Evolutionary conservation across 371 early-diverging fungal genomes (phyloP).

Genomic region (Basidiobolus meristosporus): DNA sequence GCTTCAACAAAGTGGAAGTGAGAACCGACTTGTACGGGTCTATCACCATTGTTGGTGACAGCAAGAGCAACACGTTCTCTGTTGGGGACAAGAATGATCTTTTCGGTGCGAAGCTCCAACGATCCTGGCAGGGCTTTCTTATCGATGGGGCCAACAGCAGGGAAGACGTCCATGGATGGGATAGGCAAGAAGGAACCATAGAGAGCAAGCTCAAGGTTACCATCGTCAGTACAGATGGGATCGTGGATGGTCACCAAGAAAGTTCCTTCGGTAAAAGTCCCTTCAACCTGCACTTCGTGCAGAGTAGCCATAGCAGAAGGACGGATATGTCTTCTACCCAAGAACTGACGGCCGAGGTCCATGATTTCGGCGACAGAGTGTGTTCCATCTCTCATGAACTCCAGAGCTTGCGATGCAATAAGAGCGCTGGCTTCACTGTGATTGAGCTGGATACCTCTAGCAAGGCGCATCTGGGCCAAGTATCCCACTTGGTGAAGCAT

Average conservation of each 20-base stretch:
- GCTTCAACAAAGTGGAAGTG: conserved; percentile 88
- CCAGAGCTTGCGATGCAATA: conserved; percentile 63
- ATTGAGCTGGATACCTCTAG: too few relatives aligned
- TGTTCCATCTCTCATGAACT: conserved; percentile 71
- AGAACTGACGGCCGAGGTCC: conserved; percentile 65
- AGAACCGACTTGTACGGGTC: conserved; percentile 83
- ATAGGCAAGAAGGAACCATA: conserved; percentile 75
- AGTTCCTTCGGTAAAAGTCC: conserved; percentile 82
- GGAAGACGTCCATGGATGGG: conserved; percentile 31
- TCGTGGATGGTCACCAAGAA: conserved; percentile 81
- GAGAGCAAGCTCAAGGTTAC: conserved; percentile 60
- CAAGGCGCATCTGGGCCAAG: conserved; percentile 76
- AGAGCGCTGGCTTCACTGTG: conserved; percentile 70
- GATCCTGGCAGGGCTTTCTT: conserved; percentile 37
- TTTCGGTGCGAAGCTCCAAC: conserved; percentile 29
- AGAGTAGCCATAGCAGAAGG: conserved; percentile 42
- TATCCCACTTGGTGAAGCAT: conserved; percentile 58
- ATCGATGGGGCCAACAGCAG: conserved; percentile 8
- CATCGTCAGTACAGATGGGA: conserved; percentile 62
- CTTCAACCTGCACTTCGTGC: conserved; percentile 69
- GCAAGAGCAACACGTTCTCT: conserved; percentile 27
- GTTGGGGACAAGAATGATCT: conserved; percentile 47
- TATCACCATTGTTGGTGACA: conserved; percentile 79
- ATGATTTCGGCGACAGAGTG: conserved; percentile 75
- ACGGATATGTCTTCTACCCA: conserved; percentile 70